Evolutionary conservation across 1,284 basidiomycete genomes (phyloP).

Genomic region (Psilocybe mexicana): DNA sequence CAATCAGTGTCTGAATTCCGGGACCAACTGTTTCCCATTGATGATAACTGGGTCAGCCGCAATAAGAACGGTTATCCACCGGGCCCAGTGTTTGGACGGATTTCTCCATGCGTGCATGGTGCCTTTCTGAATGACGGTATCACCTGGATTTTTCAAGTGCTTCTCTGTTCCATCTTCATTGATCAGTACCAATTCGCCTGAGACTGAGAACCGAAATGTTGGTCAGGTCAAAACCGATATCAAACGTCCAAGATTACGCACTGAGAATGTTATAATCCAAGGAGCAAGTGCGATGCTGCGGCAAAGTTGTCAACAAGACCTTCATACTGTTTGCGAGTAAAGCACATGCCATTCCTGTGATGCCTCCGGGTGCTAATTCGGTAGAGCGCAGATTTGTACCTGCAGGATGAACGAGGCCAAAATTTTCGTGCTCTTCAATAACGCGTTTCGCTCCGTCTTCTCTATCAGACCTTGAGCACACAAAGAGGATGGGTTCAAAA

Average conservation of each 20-base stretch:
- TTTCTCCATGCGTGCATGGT: constrained; percentile 65
- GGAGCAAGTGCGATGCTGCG: constrained; percentile 50
- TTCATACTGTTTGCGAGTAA: background rate
- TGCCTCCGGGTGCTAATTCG: constrained; percentile 56
- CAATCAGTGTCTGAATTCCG: constrained; percentile 27
- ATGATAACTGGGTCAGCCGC: constrained; percentile 55
- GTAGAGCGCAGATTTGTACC: constrained; percentile 55
- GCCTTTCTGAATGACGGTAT: constrained; percentile 58
- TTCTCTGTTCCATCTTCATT: constrained; percentile 59
- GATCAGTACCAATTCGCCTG: constrained; percentile 53
- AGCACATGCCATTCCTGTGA: constrained; percentile 49
- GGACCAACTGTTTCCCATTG: constrained; percentile 41
- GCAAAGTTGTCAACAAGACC: constrained; percentile 1
- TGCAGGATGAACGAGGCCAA: constrained; percentile 45
- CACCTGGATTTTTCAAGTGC: constrained; percentile 55
- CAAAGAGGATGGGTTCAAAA: background rate
- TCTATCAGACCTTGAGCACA: constrained; percentile 28
- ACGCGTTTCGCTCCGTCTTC: constrained; percentile 50
- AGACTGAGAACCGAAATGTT: constrained; percentile 36
- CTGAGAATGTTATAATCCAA: constrained; percentile 64
- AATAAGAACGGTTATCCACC: constrained; percentile 55
- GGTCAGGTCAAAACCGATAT: background rate
- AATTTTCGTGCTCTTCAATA: constrained; percentile 37
- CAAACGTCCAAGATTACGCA: constrained; percentile 29
- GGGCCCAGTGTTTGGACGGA: constrained; percentile 50